phyloP scores from a whole-genome alignment of 2,329 filamentous ascomycete species.

The Beauveria australis region DNA sequence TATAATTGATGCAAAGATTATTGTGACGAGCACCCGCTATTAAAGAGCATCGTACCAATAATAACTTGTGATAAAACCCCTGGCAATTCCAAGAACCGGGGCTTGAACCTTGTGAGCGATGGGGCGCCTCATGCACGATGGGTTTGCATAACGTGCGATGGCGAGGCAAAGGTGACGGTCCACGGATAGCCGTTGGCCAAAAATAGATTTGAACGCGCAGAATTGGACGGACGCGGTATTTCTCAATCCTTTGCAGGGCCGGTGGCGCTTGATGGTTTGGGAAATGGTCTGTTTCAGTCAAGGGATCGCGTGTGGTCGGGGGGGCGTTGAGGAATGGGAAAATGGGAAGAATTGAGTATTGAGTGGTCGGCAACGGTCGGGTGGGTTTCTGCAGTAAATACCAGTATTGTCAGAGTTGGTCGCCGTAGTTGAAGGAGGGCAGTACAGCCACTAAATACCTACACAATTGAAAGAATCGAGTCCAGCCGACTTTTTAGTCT shows the following conservation, averaged over 20 bases:
- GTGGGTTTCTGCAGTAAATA: neutral
- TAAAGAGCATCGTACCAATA: neutral
- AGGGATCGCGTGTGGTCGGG: neutral
- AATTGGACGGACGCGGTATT: neutral
- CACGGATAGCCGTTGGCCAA: neutral
- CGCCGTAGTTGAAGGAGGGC: too few relatives aligned
- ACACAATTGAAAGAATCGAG: too few relatives aligned
- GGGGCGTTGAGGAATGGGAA: neutral
- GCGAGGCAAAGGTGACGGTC: neutral
- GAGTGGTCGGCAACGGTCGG: neutral
- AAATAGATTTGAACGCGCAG: neutral
- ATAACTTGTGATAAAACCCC: neutral
- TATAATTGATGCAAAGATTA: conserved; percentile 5
- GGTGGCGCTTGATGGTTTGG: neutral
- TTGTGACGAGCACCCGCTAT: neutral
- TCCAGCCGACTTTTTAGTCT: too few relatives aligned
- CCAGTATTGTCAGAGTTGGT: too few relatives aligned
- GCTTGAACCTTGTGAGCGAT: neutral
- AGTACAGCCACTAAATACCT: too few relatives aligned
- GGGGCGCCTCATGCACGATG: conserved; percentile 2
- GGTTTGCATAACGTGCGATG: neutral
- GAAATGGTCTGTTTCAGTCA: neutral
- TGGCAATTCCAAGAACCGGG: neutral
- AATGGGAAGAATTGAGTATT: neutral
- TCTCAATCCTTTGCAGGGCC: neutral